These are phyloP conservation scores for Corchorus capsularis DNA, from an alignment of 345 rosid genomes.

Conservation along the genomic window DNA sequence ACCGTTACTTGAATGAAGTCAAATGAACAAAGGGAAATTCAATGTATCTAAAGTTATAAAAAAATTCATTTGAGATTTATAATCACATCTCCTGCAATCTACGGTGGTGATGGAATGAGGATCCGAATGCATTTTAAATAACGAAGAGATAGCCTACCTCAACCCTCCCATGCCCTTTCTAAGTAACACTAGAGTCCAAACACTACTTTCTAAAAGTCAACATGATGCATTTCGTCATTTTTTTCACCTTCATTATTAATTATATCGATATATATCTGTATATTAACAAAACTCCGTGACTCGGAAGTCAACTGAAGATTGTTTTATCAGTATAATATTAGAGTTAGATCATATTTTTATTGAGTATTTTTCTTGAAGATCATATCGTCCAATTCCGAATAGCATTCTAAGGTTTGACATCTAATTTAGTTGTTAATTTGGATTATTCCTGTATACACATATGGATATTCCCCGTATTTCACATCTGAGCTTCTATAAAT, in stretches of 20 bases:
- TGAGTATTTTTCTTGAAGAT: background rate
- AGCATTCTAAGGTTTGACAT: background rate
- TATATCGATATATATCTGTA: background rate
- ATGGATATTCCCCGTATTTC: conserved; percentile 34
- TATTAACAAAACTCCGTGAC: background rate
- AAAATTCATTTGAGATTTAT: background rate
- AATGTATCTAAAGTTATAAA: background rate
- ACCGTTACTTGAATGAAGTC: too few species aligned
- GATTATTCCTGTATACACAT: conserved; percentile 1
- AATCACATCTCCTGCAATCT: background rate
- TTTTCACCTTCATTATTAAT: too few species aligned
- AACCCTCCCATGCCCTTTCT: background rate
- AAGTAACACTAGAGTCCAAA: background rate
- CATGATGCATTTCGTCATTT: background rate
- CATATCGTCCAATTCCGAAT: too few species aligned
- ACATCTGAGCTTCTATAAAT: background rate
- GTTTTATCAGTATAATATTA: background rate
- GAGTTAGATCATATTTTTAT: background rate
- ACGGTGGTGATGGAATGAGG: background rate
- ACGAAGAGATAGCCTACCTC: background rate
- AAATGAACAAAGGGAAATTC: background rate
- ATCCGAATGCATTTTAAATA: background rate
- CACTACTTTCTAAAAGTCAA: background rate
- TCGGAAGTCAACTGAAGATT: background rate
- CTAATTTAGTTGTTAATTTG: background rate